phyloP scores from a whole-genome alignment of 345 rosid species.

The Eucalyptus pauciflora region DNA sequence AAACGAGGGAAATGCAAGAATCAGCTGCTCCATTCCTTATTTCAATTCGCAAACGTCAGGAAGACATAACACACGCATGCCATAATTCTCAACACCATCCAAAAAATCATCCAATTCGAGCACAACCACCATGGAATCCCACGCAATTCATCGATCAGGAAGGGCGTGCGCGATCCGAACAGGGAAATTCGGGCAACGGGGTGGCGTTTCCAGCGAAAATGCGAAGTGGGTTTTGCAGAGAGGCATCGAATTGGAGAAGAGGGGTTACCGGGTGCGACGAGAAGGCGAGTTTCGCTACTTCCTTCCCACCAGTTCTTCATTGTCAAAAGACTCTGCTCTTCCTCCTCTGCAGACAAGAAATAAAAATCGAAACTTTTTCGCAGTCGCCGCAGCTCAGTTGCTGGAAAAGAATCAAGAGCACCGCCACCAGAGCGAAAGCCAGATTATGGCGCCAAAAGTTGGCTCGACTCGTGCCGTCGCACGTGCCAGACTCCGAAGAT shows the following conservation, averaged over 20 bases:
- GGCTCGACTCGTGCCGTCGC: not conserved
- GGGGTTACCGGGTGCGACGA: constrained; percentile 19
- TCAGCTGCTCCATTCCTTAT: fast-evolving
- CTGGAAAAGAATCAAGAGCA: not conserved
- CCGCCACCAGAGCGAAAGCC: not conserved
- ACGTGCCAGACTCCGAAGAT: not conserved
- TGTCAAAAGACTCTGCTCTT: not conserved
- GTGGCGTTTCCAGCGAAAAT: not conserved
- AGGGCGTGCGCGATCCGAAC: fast-evolving
- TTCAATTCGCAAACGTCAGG: not conserved
- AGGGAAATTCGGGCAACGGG: not conserved
- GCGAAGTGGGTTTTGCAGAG: not conserved
- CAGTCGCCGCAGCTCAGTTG: not conserved
- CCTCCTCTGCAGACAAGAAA: not conserved
- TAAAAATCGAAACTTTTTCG: not conserved
- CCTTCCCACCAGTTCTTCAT: constrained; percentile 9
- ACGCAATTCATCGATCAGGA: not conserved
- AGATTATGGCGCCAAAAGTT: not conserved
- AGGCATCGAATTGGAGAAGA: not conserved
- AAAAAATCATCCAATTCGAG: not conserved
- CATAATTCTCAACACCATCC: not conserved
- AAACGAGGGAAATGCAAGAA: not conserved
- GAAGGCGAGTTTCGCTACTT: constrained; percentile 18
- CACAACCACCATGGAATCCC: not conserved
- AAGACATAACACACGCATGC: not conserved